Conservation (phyloP, 2,329 filamentous ascomycete genomes). For the Fusarium sp. region DNA sequence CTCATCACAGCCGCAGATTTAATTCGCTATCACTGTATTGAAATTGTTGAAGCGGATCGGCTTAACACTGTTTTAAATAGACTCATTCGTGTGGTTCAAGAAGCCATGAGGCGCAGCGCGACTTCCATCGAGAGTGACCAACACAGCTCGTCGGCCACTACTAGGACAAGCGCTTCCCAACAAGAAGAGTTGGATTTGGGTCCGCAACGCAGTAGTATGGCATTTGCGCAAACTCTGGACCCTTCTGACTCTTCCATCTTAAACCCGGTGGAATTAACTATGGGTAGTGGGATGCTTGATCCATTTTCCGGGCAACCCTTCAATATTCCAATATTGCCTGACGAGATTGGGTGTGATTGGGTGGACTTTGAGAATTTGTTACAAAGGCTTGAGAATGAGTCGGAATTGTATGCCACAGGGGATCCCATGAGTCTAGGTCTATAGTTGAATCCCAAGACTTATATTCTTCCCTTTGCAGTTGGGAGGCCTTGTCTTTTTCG, state of each 20-base stretch:
- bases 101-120: neutral
- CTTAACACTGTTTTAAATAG: neutral
- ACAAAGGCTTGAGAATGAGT: conserved; percentile 9
- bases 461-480: no score
- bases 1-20: neutral
- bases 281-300: neutral
- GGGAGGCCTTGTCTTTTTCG: no score
- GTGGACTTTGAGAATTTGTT: conserved; percentile 14
- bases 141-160: rapidly evolving
- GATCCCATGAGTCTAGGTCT: conserved; percentile 1
- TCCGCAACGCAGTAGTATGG: rapidly evolving
- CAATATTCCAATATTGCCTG: neutral
- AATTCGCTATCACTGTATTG: conserved; percentile 1
- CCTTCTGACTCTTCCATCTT: rapidly evolving
- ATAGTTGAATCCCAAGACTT: neutral
- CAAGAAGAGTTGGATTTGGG: rapidly evolving
- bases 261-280: rapidly evolving
- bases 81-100: neutral
- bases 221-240: neutral
- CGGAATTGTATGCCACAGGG: neutral
- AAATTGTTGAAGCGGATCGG: neutral
- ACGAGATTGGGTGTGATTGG: conserved; percentile 22
- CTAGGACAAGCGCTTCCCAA: rapidly evolving
- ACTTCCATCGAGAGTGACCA: rapidly evolving
- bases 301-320: conserved; percentile 7